Evolutionary conservation across 495 filamentous ascomycete genomes (phyloP).

Genomic region (Staphylotrichum longicolle): DNA sequence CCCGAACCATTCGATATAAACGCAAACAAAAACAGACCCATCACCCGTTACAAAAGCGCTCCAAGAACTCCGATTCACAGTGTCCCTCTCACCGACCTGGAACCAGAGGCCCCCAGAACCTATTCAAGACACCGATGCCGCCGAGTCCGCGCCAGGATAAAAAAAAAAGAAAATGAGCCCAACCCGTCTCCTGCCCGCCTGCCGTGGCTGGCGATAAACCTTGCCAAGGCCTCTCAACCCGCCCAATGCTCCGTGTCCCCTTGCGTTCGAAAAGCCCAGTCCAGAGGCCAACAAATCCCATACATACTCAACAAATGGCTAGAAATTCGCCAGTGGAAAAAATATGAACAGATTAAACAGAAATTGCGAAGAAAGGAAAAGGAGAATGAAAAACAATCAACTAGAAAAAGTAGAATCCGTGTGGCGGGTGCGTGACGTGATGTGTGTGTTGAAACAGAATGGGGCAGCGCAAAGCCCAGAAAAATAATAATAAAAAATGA

Average conservation of each 20-base stretch:
- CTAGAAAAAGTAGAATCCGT: background rate
- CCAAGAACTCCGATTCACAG: slow-evolving; percentile 19
- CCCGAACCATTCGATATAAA: background rate
- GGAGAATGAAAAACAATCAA: background rate
- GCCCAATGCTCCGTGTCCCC: slow-evolving; percentile 11
- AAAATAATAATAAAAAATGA: background rate
- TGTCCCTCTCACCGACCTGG: slow-evolving; percentile 23
- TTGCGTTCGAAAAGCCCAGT: background rate
- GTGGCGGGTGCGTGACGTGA: background rate
- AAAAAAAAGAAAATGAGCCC: background rate
- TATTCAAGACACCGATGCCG: slow-evolving; percentile 1
- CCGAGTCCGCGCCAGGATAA: background rate
- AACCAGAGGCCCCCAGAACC: slow-evolving; percentile 7
- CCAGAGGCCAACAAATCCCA: background rate
- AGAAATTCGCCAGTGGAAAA: background rate
- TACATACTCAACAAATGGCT: background rate
- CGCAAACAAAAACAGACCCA: background rate
- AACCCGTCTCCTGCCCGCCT: slow-evolving; percentile 1
- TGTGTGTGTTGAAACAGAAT: background rate
- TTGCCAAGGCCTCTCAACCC: slow-evolving; percentile 1
- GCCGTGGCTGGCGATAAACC: slow-evolving; percentile 11
- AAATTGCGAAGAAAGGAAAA: background rate
- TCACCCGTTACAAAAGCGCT: background rate
- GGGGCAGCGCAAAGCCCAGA: background rate
- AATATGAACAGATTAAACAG: slow-evolving; percentile 3